Evolutionary conservation across 179 eudicot species (phyloP).

Genomic region (Beta lomatogona): DNA sequence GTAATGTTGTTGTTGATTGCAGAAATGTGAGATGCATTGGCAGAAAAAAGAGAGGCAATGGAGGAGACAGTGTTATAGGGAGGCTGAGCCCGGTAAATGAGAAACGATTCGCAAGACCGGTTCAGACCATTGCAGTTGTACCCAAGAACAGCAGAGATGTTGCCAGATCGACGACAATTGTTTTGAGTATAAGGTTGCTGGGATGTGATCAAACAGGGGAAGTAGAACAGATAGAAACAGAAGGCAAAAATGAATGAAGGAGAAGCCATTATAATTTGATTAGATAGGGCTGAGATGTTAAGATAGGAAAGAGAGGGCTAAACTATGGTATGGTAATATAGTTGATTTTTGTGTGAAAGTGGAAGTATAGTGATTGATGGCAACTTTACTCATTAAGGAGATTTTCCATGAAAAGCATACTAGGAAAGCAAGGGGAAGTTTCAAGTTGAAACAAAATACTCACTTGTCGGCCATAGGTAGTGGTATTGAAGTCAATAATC

Average conservation of each 20-base stretch:
- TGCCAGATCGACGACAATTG: conserved; percentile 23
- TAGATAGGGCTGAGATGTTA: neutral
- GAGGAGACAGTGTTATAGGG: conserved; percentile 54
- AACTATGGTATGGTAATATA: neutral
- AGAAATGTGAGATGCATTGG: conserved; percentile 45
- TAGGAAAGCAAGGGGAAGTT: conserved; percentile 17
- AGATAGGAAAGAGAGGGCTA: neutral
- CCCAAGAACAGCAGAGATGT: conserved; percentile 48
- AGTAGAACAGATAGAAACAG: conserved; percentile 19
- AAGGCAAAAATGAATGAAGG: conserved; percentile 6
- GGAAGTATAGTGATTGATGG: neutral
- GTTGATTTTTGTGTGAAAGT: neutral
- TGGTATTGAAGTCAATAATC: neutral
- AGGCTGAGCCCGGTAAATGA: conserved; percentile 57
- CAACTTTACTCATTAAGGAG: neutral
- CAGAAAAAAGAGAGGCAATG: conserved; percentile 49
- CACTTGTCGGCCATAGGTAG: neutral
- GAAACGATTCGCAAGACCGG: conserved; percentile 55
- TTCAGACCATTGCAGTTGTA: conserved; percentile 69
- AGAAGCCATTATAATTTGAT: conserved; percentile 24
- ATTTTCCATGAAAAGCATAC: neutral
- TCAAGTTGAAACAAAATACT: neutral
- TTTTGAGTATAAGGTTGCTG: conserved; percentile 61
- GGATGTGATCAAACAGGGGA: conserved; percentile 31
- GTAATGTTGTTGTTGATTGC: conserved; percentile 57